phyloP scores from a whole-genome alignment of 2,329 filamentous ascomycete species.

The Whalleya microplaca region DNA sequence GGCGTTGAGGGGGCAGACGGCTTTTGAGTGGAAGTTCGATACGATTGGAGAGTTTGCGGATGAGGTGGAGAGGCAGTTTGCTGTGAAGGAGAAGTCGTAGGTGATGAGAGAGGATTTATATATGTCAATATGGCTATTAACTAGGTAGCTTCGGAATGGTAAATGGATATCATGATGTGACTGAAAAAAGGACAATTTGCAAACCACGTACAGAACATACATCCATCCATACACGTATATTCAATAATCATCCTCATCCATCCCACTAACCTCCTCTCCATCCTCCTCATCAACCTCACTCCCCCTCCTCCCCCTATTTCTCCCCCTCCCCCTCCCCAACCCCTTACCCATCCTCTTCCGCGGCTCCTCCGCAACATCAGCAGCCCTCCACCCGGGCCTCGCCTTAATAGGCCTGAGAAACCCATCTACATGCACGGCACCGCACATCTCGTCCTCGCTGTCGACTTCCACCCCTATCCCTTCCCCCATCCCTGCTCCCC shows the following conservation, averaged over 20 bases:
- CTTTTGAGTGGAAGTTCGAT: constrained; percentile 44
- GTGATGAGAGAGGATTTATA: too few species aligned
- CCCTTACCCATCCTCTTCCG: constrained; percentile 3
- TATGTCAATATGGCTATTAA: too few species aligned
- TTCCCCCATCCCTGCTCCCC: constrained; percentile 35
- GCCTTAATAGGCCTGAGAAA: constrained; percentile 62
- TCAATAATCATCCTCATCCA: constrained; percentile 3
- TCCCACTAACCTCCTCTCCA: constrained; percentile 7
- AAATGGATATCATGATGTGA: too few species aligned
- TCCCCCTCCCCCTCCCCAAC: neutral
- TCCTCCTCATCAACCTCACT: constrained; percentile 3
- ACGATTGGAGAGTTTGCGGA: constrained; percentile 44
- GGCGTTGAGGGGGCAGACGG: constrained; percentile 34
- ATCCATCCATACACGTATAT: constrained; percentile 3
- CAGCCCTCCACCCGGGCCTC: constrained; percentile 52
- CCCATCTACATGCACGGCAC: constrained; percentile 70
- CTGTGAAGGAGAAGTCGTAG: constrained; percentile 22
- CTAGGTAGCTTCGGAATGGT: neutral
- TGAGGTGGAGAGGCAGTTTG: constrained; percentile 46
- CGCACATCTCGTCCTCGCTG: constrained; percentile 59
- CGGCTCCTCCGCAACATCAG: constrained; percentile 33
- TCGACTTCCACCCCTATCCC: constrained; percentile 34
- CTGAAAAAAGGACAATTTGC: too few species aligned
- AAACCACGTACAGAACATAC: too few species aligned
- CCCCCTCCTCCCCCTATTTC: neutral